Conservation (phyloP, 306 rosid genomes). For the Casuarina glauca region DNA sequence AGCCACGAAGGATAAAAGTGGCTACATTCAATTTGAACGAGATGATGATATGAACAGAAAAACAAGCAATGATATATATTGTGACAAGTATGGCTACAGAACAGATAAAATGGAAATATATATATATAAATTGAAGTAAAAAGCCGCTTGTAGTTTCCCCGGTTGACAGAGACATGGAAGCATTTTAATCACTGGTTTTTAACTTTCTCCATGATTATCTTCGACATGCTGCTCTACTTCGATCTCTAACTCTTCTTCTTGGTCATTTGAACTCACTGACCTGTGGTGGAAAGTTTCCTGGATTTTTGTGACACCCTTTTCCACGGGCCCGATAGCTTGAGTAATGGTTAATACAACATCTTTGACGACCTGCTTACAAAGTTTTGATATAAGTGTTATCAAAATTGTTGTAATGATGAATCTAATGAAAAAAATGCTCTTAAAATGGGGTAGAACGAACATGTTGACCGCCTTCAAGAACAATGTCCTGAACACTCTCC, state of each 20-base stretch:
- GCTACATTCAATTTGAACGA: no score
- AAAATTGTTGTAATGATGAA: not conserved
- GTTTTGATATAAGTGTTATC: not conserved
- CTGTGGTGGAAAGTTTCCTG: constrained; percentile 66
- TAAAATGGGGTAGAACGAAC: constrained; percentile 44
- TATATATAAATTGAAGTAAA: no score
- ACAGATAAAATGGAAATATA: no score
- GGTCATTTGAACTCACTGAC: constrained; percentile 42
- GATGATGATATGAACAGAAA: no score
- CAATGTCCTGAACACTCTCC: constrained; percentile 88
- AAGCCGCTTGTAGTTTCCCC: no score
- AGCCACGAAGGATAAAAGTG: no score
- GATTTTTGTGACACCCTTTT: constrained; percentile 77
- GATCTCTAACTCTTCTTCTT: constrained; percentile 45
- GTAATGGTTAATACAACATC: constrained; percentile 83
- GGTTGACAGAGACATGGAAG: no score
- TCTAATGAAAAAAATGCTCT: not conserved
- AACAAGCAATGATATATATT: no score
- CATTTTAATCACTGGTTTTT: not conserved
- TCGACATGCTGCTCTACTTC: constrained; percentile 43
- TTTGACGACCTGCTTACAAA: constrained; percentile 64
- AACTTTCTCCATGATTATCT: constrained; percentile 25
- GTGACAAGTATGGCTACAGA: no score
- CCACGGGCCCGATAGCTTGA: constrained; percentile 90
- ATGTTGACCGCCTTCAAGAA: constrained; percentile 72